These are phyloP conservation scores for Epicoccum nigrum DNA, from an alignment of 2,329 filamentous ascomycete species.

Conservation along the genomic window DNA sequence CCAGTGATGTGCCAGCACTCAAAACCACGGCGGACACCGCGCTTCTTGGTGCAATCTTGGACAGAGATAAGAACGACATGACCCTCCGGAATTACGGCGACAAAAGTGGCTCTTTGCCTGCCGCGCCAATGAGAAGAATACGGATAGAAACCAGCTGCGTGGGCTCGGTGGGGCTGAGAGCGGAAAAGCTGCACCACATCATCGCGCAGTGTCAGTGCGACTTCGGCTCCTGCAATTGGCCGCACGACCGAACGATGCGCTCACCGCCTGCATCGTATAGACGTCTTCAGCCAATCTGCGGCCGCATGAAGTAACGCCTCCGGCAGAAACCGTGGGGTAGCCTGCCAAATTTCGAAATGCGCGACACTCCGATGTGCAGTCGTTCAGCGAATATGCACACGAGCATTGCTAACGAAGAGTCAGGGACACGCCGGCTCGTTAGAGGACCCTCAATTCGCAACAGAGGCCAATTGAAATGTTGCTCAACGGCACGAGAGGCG, in stretches of 20 bases:
- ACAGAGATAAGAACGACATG: conserved; percentile 43
- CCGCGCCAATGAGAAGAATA: conserved; percentile 36
- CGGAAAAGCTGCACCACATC: conserved; percentile 36
- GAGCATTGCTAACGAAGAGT: conserved; percentile 23
- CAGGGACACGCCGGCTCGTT: conserved; percentile 13
- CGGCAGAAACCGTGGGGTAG: conserved; percentile 49
- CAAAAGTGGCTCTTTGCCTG: conserved; percentile 26
- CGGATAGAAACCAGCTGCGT: conserved; percentile 35
- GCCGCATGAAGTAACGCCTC: conserved; percentile 32
- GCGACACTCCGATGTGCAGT: conserved; percentile 31
- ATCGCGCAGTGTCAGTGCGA: conserved; percentile 35
- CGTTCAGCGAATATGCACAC: conserved; percentile 27
- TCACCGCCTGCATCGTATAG: conserved; percentile 33
- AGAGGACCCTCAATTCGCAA: conserved; percentile 4
- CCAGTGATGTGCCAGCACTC: conserved; percentile 27
- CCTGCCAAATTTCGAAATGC: conserved; percentile 38
- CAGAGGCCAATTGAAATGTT: conserved; percentile 22
- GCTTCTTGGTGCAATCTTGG: conserved; percentile 25
- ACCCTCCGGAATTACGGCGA: conserved; percentile 45
- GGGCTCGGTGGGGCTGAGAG: conserved; percentile 39
- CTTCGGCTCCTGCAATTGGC: conserved; percentile 38
- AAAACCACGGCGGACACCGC: conserved; percentile 22
- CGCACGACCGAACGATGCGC: conserved; percentile 22
- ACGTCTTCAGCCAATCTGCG: conserved; percentile 23
- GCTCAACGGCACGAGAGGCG: conserved; percentile 8